phyloP scores from a whole-genome alignment of 331 rosid species.

The Malus hybrid region DNA sequence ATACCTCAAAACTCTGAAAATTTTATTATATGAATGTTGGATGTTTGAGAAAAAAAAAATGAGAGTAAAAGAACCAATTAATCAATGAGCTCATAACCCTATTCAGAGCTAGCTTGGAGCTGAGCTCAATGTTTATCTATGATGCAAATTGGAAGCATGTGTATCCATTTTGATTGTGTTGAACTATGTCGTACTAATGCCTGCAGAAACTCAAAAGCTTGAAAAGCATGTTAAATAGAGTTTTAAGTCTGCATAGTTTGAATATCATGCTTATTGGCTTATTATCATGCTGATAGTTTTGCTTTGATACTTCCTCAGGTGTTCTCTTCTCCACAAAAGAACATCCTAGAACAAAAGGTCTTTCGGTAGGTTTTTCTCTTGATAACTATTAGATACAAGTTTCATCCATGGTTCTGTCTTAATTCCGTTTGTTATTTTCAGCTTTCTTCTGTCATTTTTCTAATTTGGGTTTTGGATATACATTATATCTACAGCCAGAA shows the following conservation, averaged over 20 bases:
- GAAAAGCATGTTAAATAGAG: neutral
- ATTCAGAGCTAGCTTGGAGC: neutral
- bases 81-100: neutral
- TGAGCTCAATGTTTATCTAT: neutral
- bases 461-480: constrained; percentile 6
- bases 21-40: neutral
- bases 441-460: constrained; percentile 13
- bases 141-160: neutral
- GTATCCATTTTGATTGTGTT: neutral
- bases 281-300: constrained; percentile 9
- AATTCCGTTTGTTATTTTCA: neutral
- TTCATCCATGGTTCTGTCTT: neutral
- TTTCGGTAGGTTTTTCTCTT: constrained; percentile 59
- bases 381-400: neutral
- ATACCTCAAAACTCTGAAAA: neutral
- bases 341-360: constrained; percentile 92
- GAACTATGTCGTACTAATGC: neutral
- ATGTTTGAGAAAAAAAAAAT: neutral
- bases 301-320: constrained; percentile 42
- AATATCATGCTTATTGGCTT: neutral
- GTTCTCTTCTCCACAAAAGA: constrained; percentile 89
- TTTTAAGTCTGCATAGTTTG: neutral
- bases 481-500: constrained; percentile 58
- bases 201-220: neutral
- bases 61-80: neutral